Evolutionary conservation across 2,329 filamentous ascomycete genomes (phyloP), one percentile per base, ranked within the genome.

Genomic region (Fusarium redolens): DNA sequence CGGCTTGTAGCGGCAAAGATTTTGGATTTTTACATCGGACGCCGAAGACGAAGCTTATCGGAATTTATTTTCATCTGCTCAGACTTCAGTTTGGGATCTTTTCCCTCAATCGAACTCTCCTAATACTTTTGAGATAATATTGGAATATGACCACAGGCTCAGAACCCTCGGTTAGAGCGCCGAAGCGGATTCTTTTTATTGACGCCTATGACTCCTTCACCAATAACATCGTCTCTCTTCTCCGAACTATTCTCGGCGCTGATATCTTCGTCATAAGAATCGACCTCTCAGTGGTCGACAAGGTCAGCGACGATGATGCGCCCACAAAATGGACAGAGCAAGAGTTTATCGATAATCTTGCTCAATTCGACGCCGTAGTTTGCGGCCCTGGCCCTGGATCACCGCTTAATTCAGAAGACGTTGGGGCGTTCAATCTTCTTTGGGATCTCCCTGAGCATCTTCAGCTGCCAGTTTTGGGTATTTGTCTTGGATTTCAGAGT

Each of bases 201-300:
- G 96, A 98, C 81, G 95, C 96, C 70, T 97, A 97, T 83, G 96
- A 99, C 84, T 98, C 95, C 45, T 99, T 98, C 83, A 94, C 95
- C 61, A 95, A 97, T 83, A 98, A 98, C 83, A 96, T 98, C 77
- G 91, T 97, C 59, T 91, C 93, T 10, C 89, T 97, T 38, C 87
- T 98, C 51, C 89, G 92, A 75, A 90, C 92, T 7, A 86, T 90
- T 7, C 86, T 97, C 13, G 83, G 87, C 66, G 92, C 89, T 25
- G 85, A 91, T 20, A 92, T 97, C 38, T 88, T 81, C 45, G 79
- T 83, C 44, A 72, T 82, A 60, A 79, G 79, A 63, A 83, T 83
- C 67, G 81, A 83, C 65, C 72, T 83, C 35, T 76, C 77, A 51
- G 79, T 93, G 47, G 86, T 97, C 66, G 90, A 77, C 30, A 70